Evolutionary conservation across 1,284 basidiomycete genomes (phyloP), one percentile per base, ranked within the genome.

Genomic region (Waitea zeae): DNA sequence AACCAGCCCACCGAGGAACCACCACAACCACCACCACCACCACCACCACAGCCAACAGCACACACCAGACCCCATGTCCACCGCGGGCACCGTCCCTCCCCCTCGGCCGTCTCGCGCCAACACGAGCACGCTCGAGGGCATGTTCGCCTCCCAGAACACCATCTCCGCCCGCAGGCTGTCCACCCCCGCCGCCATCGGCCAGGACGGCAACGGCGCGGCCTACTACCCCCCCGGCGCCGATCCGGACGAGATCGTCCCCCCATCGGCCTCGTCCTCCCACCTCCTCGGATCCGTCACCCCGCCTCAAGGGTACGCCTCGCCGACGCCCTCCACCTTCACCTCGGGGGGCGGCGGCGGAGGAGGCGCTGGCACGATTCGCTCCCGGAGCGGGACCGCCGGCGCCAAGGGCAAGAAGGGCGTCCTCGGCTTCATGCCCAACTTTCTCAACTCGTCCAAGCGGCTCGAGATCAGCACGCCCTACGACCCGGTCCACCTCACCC

Each of bases 401-500:
- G 52, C 58, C 12, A 80, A 78, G 52, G 57, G 66, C 22, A 82
- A 80, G 62, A 80, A 77, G 54, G 71, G 76, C 42, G 69, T 84
- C 51, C 58, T 83, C 32, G 70, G 72, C 22, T 77, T 82, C 55
- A 76, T 84, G 67, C 67, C 70, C 30, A 84, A 87, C 45, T 73
- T 92, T 44, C 73, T 92, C 50, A 76, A 70, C 41, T 66, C 69
- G 32, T 68, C 71, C 38, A 90, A 88, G 61, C 72, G 84, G 29
- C 79, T 80, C 13, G 89, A 95, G 57, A 98, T 99, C 61, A 92
- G 86, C 45, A 95, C 89, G 2, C 93, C 89, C 1, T 98, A 96
- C 54, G 95, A 98, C 56, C 95, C 95, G n/a, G 92, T 98, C 27
- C 95, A 98, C 60, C 77, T 99, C 45, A 98, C 93, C 1, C 95